phyloP scores from a whole-genome alignment of 192 early-diverging fungal species.

The Coemansia sp. region DNA sequence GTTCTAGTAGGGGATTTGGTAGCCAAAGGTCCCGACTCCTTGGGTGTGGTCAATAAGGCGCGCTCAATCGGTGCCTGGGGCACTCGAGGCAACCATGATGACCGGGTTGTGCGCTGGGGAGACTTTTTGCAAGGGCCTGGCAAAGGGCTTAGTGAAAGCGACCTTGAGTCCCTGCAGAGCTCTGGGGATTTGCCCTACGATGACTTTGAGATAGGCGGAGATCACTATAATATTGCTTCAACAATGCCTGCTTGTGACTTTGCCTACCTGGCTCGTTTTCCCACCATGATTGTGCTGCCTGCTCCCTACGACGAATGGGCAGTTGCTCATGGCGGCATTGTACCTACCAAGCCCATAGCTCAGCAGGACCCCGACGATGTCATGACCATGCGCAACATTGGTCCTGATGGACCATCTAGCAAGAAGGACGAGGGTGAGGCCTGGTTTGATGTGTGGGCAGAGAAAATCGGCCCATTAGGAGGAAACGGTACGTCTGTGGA shows the following conservation, averaged over 20 bases:
- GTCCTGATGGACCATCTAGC: conserved; percentile 10
- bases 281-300: conserved; percentile 56
- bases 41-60: conserved; percentile 57
- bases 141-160: conserved; percentile 3
- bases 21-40: conserved; percentile 62
- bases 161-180: conserved; percentile 15
- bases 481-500: too few species aligned
- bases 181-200: conserved; percentile 12
- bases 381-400: conserved; percentile 59
- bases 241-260: conserved; percentile 47
- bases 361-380: conserved; percentile 59
- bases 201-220: conserved; percentile 25
- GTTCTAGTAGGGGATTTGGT: conserved; percentile 69
- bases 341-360: conserved; percentile 48
- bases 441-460: conserved; percentile 44
- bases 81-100: conserved; percentile 75
- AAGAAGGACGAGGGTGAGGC: conserved; percentile 13
- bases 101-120: conserved; percentile 62
- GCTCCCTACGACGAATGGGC: conserved; percentile 43
- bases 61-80: conserved; percentile 51
- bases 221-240: conserved; percentile 45
- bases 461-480: conserved; percentile 33
- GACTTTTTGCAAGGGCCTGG: conserved; percentile 51
- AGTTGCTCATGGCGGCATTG: conserved; percentile 70
- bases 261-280: conserved; percentile 56